Base-by-base conservation (phyloP, 2,329 filamentous ascomycete species). In the Mycosphaerelloides madeirae region DNA sequence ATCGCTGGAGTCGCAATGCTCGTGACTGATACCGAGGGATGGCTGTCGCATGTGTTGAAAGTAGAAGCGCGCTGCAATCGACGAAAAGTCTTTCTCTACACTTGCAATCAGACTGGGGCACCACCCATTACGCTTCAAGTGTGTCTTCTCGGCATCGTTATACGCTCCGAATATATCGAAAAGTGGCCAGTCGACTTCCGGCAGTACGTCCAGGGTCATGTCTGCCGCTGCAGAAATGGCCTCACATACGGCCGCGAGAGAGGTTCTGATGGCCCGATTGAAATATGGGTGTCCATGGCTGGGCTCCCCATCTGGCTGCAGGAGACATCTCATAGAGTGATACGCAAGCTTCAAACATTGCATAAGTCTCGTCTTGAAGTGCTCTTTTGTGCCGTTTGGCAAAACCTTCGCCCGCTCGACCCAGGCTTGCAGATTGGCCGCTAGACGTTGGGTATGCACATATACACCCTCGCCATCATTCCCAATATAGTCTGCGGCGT, bases 61-160 rank as follows among this genome's bases (percentile, higher is more conserved):
- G 25, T 37, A 37, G 25, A 37, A 37, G 15, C 15, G 11, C 15
- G 6, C 13, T n/a, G 31, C 29, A 12, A 28, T 25, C 29, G 28
- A 41, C 14, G 12, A 7, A 19, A 41, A 41, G 13, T 28, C 16
- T 12, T 41, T 34, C 29, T 41, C 13, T 12, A 15, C 39, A 33
- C 11, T 18, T 3, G 18, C 22, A 19, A 41, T 22, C 16, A 15
- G 28, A 15, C 29, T 31, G 14, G 29, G 28, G 14, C 39, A 41
- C 39, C 39, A 41, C 3, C 39, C 39, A 33, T 34, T 14, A 19
- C 29, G 34, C 16, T 22, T 11, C 34, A 20, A 8, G 8, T 37
- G 34, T 37, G 15, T 34, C 34, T 13, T 37, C 34, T 22, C 16
- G 13, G 18, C n/a, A n/a, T 14, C 19, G 6, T 3, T 37, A 18